These are phyloP conservation scores for Castanospermum australe DNA, from an alignment of 306 rosid species.

Conservation along the genomic window DNA sequence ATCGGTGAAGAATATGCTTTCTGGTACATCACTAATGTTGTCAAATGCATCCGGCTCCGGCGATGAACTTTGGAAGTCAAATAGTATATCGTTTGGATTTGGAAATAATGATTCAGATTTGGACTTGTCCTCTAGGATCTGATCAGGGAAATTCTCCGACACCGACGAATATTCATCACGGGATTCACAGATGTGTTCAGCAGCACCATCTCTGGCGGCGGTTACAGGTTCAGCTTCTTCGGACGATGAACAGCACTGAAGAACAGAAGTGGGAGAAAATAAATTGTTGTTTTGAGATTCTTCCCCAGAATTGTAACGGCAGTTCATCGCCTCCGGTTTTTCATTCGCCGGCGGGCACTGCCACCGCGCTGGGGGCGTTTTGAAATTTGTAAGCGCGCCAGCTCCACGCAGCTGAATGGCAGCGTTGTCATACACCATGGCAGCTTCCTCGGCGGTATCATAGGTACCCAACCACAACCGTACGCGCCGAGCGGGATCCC, in stretches of 20 bases:
- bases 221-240: constrained; percentile 59
- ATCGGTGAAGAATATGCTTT: constrained; percentile 10
- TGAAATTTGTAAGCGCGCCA: constrained; percentile 88
- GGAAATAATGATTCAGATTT: constrained; percentile 50
- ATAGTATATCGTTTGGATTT: constrained; percentile 34
- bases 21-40: constrained; percentile 7
- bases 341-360: not conserved
- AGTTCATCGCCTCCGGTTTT: not conserved
- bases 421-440: constrained; percentile 90
- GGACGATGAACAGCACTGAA: constrained; percentile 49
- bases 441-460: constrained; percentile 95
- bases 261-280: constrained; percentile 78
- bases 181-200: not conserved
- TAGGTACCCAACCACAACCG: constrained; percentile 93
- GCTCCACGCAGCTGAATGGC: constrained; percentile 92
- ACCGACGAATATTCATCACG: constrained; percentile 36
- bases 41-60: constrained; percentile 46
- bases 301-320: constrained; percentile 50
- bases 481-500: constrained; percentile 87
- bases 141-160: constrained; percentile 42
- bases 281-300: constrained; percentile 45
- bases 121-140: constrained; percentile 33
- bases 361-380: constrained; percentile 36
- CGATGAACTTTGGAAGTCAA: constrained; percentile 49
- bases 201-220: not conserved